Percentiles rank a stretch among this genome's conserved stretches.
phyloP scores from a whole-genome alignment of 2,329 filamentous ascomycete species.

The Apiospora arundinis region DNA sequence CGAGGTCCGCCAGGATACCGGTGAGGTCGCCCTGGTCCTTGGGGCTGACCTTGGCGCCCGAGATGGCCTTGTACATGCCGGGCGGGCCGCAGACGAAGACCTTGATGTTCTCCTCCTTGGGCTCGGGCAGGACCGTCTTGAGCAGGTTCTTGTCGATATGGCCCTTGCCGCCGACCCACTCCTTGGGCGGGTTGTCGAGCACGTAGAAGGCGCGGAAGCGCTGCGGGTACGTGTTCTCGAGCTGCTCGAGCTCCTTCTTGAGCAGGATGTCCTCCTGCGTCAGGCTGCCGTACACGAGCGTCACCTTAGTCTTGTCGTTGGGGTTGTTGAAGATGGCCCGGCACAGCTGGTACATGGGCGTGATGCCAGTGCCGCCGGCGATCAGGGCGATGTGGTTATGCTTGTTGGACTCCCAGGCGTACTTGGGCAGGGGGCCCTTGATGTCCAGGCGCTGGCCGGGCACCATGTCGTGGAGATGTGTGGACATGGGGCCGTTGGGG shows the following conservation, averaged over 20 bases:
- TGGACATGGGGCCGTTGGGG: conserved; percentile 88
- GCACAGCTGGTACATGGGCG: conserved; percentile 95
- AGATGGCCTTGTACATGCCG: conserved; percentile 90
- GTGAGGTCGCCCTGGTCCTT: conserved; percentile 90
- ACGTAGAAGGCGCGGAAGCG: conserved; percentile 96
- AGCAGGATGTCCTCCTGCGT: conserved; percentile 89
- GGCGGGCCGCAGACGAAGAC: conserved; percentile 95
- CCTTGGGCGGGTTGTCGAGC: conserved; percentile 81
- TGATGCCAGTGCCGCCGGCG: conserved; percentile 96
- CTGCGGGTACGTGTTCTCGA: conserved; percentile 95
- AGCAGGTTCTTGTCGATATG: conserved; percentile 89
- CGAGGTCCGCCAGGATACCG: conserved; percentile 83
- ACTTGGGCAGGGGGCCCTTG: conserved; percentile 96
- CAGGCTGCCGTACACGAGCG: conserved; percentile 91
- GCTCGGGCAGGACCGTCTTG: conserved; percentile 93
- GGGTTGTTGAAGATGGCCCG: conserved; percentile 96
- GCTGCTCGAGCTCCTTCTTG: conserved; percentile 80
- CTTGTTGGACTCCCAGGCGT: conserved; percentile 89
- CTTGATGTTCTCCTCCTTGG: conserved; percentile 92
- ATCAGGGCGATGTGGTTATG: conserved; percentile 87
- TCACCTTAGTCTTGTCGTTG: conserved; percentile 96
- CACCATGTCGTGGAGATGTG: conserved; percentile 82
- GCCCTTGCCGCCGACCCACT: conserved; percentile 79
- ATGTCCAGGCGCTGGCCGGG: conserved; percentile 85
- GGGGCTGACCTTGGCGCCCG: conserved; percentile 89